Base-by-base conservation (phyloP, 1,284 basidiomycete genomes). In the Grifola frondosa region DNA sequence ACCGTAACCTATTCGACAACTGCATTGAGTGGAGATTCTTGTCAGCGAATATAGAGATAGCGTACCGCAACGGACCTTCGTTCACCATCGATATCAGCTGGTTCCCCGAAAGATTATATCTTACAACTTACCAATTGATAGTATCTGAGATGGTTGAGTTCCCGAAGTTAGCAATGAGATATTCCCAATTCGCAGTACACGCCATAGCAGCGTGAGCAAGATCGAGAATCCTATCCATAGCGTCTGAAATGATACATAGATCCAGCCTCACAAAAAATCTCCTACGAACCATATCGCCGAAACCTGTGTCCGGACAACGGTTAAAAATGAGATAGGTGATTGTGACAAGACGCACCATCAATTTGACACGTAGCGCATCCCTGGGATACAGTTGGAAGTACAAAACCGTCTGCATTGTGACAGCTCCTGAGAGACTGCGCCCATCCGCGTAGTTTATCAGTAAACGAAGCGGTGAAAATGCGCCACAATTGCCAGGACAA, bases 341-440 rank as follows among this genome's bases (percentile, higher is more conserved):
- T n/a, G n/a, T n/a, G 37, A 37, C 10, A 20, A 30, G 12, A 47
- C 52, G 13, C 12, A 52, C 52, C 44, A 52, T 49, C 28, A 44
- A 4, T 21, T 54, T 54, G 24, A 47, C 41, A 6, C 35, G 37
- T 6, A 37, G 9, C 7, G 24, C 26, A 21, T 54, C 52, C 29
- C 40, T 41, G 10, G 49, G 49, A 25, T 54, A 54, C 13, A 50
- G 21, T 24, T 46, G 45, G 22, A 34, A 47, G 25, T 54, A 54
- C 30, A 54, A 26, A 29, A 51, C 45, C 32, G 41, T 45, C 39
- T 54, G 52, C 51, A 53, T 53, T 10, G 26, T 36, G 3, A 50
- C 51, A 9, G 48, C 51, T 10, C 51, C 51, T 15, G 51, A 53
- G 6, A 53, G 48, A 22, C 51, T 53, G 35, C 20, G n/a, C n/a